These are phyloP conservation scores for Trichoderma sp. DNA, from an alignment of 2,329 filamentous ascomycete species.

Conservation along the genomic window DNA sequence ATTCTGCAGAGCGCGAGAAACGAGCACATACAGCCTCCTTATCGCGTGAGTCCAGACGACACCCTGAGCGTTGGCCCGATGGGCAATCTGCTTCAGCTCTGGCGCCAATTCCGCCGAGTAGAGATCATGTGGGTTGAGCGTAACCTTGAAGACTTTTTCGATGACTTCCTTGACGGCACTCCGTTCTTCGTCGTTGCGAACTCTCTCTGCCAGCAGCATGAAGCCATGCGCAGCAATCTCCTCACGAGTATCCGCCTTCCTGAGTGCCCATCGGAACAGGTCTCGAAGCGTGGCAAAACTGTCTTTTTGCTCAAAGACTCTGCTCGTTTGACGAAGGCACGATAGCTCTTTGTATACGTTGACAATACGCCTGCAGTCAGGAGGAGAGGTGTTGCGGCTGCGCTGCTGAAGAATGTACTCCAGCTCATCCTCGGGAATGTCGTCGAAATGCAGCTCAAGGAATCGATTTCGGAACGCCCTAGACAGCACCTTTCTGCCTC, in stretches of 20 bases:
- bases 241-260: conserved; percentile 81
- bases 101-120: conserved; percentile 66
- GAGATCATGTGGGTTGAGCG: conserved; percentile 71
- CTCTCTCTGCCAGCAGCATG: conserved; percentile 93
- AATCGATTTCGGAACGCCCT: conserved; percentile 96
- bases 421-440: conserved; percentile 93
- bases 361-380: conserved; percentile 89
- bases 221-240: conserved; percentile 91
- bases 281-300: conserved; percentile 96
- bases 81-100: conserved; percentile 54
- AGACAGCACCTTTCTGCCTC: conserved; percentile 89
- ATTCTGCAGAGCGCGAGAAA: conserved; percentile 82
- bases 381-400: conserved; percentile 82
- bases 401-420: conserved; percentile 88
- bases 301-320: conserved; percentile 95
- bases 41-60: conserved; percentile 97
- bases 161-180: conserved; percentile 83
- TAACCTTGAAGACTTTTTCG: conserved; percentile 86
- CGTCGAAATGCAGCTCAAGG: conserved; percentile 94
- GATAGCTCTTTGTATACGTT: conserved; percentile 93
- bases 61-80: conserved; percentile 56
- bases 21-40: conserved; percentile 85
- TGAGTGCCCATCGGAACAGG: conserved; percentile 90
- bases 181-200: conserved; percentile 87
- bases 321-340: conserved; percentile 81